Conservation (phyloP, 2,329 filamentous ascomycete species). For the Verticillium isaacii region DNA sequence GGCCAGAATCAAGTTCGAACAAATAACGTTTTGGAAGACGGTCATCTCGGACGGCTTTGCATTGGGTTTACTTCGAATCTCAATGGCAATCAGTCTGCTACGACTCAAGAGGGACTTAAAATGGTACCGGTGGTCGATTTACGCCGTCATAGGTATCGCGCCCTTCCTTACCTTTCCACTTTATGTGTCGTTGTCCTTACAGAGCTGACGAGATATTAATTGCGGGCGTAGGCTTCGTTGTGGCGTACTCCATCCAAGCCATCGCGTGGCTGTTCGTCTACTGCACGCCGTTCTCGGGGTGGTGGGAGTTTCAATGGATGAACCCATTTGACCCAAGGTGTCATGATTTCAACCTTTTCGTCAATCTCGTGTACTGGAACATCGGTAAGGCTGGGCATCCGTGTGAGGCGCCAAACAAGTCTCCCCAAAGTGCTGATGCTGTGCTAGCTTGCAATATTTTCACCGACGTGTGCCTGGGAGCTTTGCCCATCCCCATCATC, state of each 20-base stretch:
- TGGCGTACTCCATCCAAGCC: conserved; percentile 14
- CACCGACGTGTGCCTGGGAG: conserved; percentile 22
- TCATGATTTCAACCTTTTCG: conserved; percentile 13
- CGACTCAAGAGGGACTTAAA: conserved; percentile 14
- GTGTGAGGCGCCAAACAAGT: neutral
- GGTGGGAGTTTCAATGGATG: conserved; percentile 20
- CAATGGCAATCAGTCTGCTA: conserved; percentile 16
- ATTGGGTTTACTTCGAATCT: conserved; percentile 16
- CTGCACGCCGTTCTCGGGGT: conserved; percentile 17
- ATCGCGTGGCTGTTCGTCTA: conserved; percentile 17
- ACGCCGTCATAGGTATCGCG: conserved; percentile 14
- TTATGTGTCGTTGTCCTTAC: neutral
- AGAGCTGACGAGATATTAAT: neutral
- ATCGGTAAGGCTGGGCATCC: conserved; percentile 9
- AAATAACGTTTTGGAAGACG: conserved; percentile 17
- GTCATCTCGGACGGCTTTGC: conserved; percentile 16
- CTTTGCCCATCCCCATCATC: conserved; percentile 24
- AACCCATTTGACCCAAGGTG: conserved; percentile 16
- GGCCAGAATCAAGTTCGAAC: conserved; percentile 12
- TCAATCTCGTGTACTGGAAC: conserved; percentile 16
- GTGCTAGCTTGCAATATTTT: conserved; percentile 21
- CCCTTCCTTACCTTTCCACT: neutral
- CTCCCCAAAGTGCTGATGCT: neutral
- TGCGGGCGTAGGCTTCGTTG: conserved; percentile 10
- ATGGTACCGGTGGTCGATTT: conserved; percentile 17